Base-by-base conservation (phyloP, 352 stramenopile genomes). In the Paralagenidium karlingii region DNA sequence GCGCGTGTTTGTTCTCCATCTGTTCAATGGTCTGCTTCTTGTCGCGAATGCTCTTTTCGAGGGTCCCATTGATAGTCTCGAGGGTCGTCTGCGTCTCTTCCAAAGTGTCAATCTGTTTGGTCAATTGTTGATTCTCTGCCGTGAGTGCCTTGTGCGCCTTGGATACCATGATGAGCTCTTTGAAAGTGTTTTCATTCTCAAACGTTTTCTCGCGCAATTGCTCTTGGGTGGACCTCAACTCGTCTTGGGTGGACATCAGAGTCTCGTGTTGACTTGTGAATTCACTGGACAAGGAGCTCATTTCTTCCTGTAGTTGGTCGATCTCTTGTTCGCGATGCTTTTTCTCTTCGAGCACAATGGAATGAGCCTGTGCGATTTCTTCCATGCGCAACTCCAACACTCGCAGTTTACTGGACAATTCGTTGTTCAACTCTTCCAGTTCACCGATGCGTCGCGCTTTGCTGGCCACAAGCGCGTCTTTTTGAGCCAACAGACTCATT, bases 321-420 rank as follows among this genome's bases (percentile, higher is more conserved):
- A 67, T 43, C 37, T 83, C 70, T 24, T 64, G 66, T 5, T 90
- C 68, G 3, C 64, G 67, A 39, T 76, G 48, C 34, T 59, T 64
- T 46, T 71, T 78, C 25, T 83, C 62, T 46, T 90, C 68, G 24
- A 55, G 47, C 10, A 55, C 50, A 22, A 81, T 38, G 0, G 62
- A 76, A 45, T 85, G 68, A 0, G 68, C 59, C 38, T 83, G 66
- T 7, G 70, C 66, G 24, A 87, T 61, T 51, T 90, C 76, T 19
- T 87, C 68, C 0, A 90, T 52, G 10, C 68, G 68, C 25, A 82
- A 68, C 51, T 90, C 76, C 3, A 90, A 53, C 24, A 81, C 63
- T 43, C 84, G 63, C 7, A 86, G 60, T 46, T 86, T 90, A 13
- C 67, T 65, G 43, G 82, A 79, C 2, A 84, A 50, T 43, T 82